Percentiles rank a stretch among this genome's conserved stretches.
phyloP scores from a whole-genome alignment of 495 filamentous ascomycete genomes.

The Aspergillus homomorphus region DNA sequence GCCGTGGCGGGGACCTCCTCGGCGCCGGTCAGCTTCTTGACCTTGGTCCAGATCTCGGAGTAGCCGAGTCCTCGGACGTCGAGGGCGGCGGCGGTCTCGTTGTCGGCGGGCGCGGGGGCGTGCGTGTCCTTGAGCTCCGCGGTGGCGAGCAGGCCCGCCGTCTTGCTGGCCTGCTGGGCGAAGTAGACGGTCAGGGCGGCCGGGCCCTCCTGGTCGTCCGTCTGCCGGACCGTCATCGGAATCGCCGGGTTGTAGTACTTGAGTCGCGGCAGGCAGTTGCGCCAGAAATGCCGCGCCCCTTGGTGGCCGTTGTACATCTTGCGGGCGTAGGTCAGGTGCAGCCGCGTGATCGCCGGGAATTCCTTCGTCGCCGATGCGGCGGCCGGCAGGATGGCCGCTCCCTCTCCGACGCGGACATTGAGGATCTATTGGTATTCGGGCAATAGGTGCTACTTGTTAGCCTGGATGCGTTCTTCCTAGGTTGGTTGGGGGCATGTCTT shows the following conservation, averaged over 20 bases:
- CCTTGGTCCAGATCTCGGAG: slow-evolving; percentile 61
- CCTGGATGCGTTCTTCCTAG: not conserved
- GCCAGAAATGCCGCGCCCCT: slow-evolving; percentile 90
- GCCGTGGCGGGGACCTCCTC: slow-evolving; percentile 54
- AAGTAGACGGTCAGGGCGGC: slow-evolving; percentile 79
- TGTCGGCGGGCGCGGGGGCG: slow-evolving; percentile 32
- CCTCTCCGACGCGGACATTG: slow-evolving; percentile 68
- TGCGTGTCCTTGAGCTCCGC: slow-evolving; percentile 29
- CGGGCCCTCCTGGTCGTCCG: slow-evolving; percentile 47
- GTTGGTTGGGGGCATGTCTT: not conserved
- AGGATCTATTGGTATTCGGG: slow-evolving; percentile 59
- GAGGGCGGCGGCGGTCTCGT: slow-evolving; percentile 35
- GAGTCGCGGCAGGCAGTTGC: slow-evolving; percentile 71
- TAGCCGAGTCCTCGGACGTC: slow-evolving; percentile 37
- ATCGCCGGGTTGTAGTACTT: slow-evolving; percentile 92
- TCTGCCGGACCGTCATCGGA: slow-evolving; percentile 75
- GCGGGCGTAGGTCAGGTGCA: slow-evolving; percentile 76
- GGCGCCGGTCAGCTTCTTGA: slow-evolving; percentile 69
- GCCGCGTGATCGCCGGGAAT: slow-evolving; percentile 61
- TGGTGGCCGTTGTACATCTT: slow-evolving; percentile 60
- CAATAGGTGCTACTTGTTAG: slow-evolving; percentile 3
- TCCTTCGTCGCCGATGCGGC: slow-evolving; percentile 44
- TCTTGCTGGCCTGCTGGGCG: slow-evolving; percentile 36
- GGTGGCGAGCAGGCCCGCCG: slow-evolving; percentile 27
- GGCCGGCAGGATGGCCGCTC: slow-evolving; percentile 74